phyloP scores from a whole-genome alignment of 1,139 yeast genomes.

The Hansenula lynferdii region DNA sequence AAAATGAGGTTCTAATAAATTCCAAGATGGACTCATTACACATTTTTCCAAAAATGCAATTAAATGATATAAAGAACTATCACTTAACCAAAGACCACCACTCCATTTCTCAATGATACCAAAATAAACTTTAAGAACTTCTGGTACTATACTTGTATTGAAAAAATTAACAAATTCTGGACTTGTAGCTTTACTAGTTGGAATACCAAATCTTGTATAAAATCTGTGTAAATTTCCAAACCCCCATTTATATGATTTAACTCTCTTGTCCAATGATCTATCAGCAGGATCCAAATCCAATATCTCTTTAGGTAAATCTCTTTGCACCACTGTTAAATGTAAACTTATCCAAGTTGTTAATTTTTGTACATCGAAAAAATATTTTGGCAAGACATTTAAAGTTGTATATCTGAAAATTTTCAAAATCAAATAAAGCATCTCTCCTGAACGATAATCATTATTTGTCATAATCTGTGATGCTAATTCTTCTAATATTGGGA shows the following conservation, averaged over 20 bases:
- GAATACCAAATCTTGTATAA: conserved; percentile 47
- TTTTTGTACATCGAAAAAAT: conserved; percentile 43
- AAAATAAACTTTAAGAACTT: conserved; percentile 55
- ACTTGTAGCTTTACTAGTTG: conserved; percentile 33
- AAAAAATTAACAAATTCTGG: conserved; percentile 44
- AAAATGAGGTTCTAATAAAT: conserved; percentile 48
- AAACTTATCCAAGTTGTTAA: conserved; percentile 62
- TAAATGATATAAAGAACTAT: conserved; percentile 54
- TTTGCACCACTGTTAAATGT: conserved; percentile 52
- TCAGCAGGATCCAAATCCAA: conserved; percentile 49
- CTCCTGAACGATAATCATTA: conserved; percentile 40
- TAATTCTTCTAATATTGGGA: conserved; percentile 52
- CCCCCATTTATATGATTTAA: conserved; percentile 69
- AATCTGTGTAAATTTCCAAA: conserved; percentile 63
- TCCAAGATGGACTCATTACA: conserved; percentile 50
- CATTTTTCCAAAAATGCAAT: conserved; percentile 62
- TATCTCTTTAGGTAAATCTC: conserved; percentile 54
- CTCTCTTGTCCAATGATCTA: conserved; percentile 43
- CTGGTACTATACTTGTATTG: conserved; percentile 52
- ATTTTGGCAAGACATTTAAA: conserved; percentile 50
- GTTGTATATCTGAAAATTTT: conserved; percentile 65
- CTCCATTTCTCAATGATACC: conserved; percentile 57
- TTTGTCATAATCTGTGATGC: conserved; percentile 37
- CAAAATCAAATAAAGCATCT: conserved; percentile 53
- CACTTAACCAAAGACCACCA: conserved; percentile 55